Percentiles rank a stretch among this genome's conserved stretches.
phyloP scores from a whole-genome alignment of 805 yeast species.

The Cyberlindnera galapagoensis region DNA sequence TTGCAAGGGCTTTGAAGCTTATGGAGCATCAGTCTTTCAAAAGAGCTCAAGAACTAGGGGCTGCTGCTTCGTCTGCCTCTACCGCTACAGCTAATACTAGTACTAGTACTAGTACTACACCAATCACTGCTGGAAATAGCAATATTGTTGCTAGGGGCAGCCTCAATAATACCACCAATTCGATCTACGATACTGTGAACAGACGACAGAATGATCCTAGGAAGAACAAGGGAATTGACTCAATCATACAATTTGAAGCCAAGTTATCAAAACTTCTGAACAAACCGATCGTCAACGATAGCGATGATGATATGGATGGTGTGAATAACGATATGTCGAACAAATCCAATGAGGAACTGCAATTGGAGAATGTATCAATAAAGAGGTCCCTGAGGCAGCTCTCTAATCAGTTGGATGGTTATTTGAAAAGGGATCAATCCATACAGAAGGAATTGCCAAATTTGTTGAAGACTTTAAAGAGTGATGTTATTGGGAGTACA shows the following conservation, averaged over 20 bases:
- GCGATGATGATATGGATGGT: slow-evolving; percentile 1
- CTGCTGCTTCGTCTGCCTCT: no score
- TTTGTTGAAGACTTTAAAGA: no score
- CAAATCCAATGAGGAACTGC: slow-evolving; percentile 24
- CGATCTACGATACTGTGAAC: no score
- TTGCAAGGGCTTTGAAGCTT: slow-evolving; percentile 25
- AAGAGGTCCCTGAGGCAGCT: slow-evolving; percentile 17
- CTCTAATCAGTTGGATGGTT: no score
- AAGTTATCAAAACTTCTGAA: slow-evolving; percentile 18
- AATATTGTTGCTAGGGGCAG: no score
- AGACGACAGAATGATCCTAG: slow-evolving; percentile 1
- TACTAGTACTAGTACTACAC: no score
- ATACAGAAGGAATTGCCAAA: no score
- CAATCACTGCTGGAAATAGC: no score
- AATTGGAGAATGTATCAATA: slow-evolving; percentile 24
- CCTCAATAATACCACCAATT: no score
- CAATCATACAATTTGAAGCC: slow-evolving; percentile 17
- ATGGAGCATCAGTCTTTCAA: slow-evolving; percentile 24
- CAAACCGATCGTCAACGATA: slow-evolving; percentile 11
- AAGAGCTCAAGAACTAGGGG: slow-evolving; percentile 27
- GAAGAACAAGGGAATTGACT: slow-evolving; percentile 9
- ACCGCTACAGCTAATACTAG: no score
- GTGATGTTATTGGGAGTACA: no score
- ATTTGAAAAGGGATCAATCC: no score
- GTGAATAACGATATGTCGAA: slow-evolving; percentile 13